A percentile compares a stretch with the other conserved stretches of the same genome.
These are phyloP conservation scores for Trapa bicornis DNA, from an alignment of 345 rosid genomes.

Conservation along the genomic window DNA sequence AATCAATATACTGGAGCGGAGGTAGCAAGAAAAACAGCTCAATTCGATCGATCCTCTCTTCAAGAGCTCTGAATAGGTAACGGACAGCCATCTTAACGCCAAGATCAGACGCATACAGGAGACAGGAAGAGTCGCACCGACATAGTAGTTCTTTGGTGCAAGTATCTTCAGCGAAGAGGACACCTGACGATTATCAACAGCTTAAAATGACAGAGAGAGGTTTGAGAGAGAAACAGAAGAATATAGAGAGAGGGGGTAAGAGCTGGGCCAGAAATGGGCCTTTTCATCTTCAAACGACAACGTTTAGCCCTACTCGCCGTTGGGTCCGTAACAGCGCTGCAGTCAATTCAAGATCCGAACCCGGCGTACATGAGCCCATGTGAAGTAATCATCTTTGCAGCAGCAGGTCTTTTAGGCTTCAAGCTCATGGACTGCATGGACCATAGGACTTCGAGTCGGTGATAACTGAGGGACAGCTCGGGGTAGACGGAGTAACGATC, in stretches of 20 bases:
- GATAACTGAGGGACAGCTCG: too few relatives aligned
- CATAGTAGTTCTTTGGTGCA: constrained; percentile 25
- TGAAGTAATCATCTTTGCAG: too few relatives aligned
- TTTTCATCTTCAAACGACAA: background rate
- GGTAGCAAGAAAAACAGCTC: background rate
- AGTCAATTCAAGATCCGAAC: background rate
- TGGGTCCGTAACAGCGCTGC: background rate
- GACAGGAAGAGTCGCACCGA: constrained; percentile 27
- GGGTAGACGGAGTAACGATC: too few relatives aligned
- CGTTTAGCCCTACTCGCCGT: background rate
- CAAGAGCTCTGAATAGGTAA: background rate
- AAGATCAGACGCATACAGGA: background rate
- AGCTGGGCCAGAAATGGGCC: constrained; percentile 3
- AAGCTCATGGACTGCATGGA: too few relatives aligned
- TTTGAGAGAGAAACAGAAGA: background rate
- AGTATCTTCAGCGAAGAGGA: background rate
- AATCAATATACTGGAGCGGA: background rate
- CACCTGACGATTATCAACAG: background rate
- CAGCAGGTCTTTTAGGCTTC: too few relatives aligned
- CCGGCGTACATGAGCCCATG: background rate
- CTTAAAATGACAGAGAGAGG: background rate
- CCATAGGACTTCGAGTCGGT: too few relatives aligned
- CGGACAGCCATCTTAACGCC: background rate
- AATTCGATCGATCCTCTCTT: background rate
- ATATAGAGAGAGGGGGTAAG: too few relatives aligned